These are phyloP conservation scores for Polyrhizophydium stewartii DNA, from an alignment of 371 early-diverging fungal genomes.

Conservation along the genomic window DNA sequence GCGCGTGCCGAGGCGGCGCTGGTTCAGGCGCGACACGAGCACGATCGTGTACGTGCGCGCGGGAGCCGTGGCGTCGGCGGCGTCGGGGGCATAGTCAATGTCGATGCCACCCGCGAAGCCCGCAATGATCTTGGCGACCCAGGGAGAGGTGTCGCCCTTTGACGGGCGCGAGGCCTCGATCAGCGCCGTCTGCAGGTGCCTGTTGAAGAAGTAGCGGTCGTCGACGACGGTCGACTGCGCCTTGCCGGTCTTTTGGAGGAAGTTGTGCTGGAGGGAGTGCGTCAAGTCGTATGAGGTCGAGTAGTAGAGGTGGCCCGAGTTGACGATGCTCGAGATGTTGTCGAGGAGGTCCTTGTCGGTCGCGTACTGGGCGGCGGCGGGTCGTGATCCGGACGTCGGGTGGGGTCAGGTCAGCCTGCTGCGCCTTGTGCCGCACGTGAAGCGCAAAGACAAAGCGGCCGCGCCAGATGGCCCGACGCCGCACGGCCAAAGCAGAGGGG, in stretches of 20 bases:
- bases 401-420: too few relatives aligned
- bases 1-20: constrained; percentile 55
- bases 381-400: too few relatives aligned
- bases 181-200: constrained; percentile 27
- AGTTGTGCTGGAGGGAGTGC: constrained; percentile 49
- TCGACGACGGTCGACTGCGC: constrained; percentile 29
- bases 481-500: too few relatives aligned
- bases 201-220: constrained; percentile 48
- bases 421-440: too few relatives aligned
- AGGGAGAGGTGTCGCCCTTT: constrained; percentile 19
- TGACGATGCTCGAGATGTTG: constrained; percentile 20
- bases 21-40: constrained; percentile 53
- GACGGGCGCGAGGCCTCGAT: constrained; percentile 5
- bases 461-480: too few relatives aligned
- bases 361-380: constrained; percentile 26
- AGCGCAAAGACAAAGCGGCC: too few relatives aligned
- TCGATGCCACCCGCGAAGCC: constrained; percentile 46
- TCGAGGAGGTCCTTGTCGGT: constrained; percentile 34
- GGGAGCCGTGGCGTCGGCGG: not conserved
- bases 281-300: constrained; percentile 46
- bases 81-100: constrained; percentile 9
- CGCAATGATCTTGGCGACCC: constrained; percentile 38
- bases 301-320: constrained; percentile 45
- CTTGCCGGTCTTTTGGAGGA: constrained; percentile 11
- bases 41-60: constrained; percentile 30